Base-by-base conservation (phyloP, 169 alveolate species). In the Cyclospora cayetanensis region DNA sequence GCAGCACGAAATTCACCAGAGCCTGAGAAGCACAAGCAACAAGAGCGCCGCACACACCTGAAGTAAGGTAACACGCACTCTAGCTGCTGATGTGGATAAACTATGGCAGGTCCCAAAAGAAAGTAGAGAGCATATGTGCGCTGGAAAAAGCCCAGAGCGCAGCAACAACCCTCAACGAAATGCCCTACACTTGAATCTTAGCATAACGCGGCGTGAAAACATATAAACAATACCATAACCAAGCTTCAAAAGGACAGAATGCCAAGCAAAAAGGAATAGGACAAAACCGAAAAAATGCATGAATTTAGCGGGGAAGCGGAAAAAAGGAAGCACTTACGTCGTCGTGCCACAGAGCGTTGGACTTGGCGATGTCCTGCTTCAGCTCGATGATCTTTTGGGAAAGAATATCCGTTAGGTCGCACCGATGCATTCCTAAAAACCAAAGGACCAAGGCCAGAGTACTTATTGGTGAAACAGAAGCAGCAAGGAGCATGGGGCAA, bases 331-430 rank as follows among this genome's bases (percentile, higher is more conserved):
- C 89, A 50, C 94, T 72, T 63, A 68, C 90, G 31, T 72, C 77
- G 83, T 96, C 97, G 18, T 53, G 79, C 91, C 96, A 96, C 52
- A 96, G 94, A 7, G 97, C 27, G 86, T 92, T 93, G 29, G 96
- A 92, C 2, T 79, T 74, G 65, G 79, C 90, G n/a, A 96, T 96
- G 77, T 93, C 96, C 37, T 63, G 53, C 70, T 95, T 95, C 25
- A 96, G 94, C n/a, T 90, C 86, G 90, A 95, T 95, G 84, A 96
- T 95, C 92, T 95, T 95, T 46, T 92, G 88, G 2, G 97, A 95
- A 22, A 96, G 93, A 18, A 95, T 82, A 80, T 96, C 97, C 7
- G 97, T 95, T 18, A 96, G 95, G 88, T 96, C 96, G 46, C 97
- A 96, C 53, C 96, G 90, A 27, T 96, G 95, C 31, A 80, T 93